Conservation (phyloP, 2,329 filamentous ascomycete genomes). For the Aspergillus sp. region DNA sequence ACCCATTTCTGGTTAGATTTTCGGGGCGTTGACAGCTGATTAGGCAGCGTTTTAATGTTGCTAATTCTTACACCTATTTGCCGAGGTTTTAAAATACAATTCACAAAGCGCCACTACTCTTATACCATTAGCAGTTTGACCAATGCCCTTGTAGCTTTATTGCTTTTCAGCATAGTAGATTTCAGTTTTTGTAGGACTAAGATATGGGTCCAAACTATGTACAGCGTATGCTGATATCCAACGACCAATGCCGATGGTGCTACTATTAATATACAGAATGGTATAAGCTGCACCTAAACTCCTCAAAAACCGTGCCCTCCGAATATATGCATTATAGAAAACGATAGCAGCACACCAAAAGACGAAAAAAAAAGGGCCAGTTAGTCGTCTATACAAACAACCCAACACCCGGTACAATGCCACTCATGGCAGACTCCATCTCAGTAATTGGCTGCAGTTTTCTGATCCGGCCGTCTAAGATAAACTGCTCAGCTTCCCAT, state of each 20-base stretch:
- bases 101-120: neutral
- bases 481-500: constrained; percentile 43
- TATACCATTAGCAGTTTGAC: neutral
- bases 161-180: neutral
- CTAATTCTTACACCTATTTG: neutral
- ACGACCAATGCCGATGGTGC: neutral
- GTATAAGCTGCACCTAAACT: constrained; percentile 4
- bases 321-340: constrained; percentile 1
- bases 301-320: neutral
- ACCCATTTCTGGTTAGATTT: neutral
- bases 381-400: constrained; percentile 19
- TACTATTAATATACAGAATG: neutral
- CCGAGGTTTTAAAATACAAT: neutral
- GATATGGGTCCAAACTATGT: neutral
- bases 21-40: neutral
- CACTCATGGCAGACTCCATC: constrained; percentile 29
- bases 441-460: constrained; percentile 32
- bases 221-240: neutral
- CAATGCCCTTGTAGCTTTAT: neutral
- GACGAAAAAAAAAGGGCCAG: neutral
- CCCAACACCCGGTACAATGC: constrained; percentile 29
- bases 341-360: neutral
- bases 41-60: neutral
- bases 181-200: neutral
- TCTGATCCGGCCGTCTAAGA: constrained; percentile 37